These are phyloP conservation scores for Metarhizium rileyi DNA, from an alignment of 2,329 filamentous ascomycete species.

Conservation along the genomic window DNA sequence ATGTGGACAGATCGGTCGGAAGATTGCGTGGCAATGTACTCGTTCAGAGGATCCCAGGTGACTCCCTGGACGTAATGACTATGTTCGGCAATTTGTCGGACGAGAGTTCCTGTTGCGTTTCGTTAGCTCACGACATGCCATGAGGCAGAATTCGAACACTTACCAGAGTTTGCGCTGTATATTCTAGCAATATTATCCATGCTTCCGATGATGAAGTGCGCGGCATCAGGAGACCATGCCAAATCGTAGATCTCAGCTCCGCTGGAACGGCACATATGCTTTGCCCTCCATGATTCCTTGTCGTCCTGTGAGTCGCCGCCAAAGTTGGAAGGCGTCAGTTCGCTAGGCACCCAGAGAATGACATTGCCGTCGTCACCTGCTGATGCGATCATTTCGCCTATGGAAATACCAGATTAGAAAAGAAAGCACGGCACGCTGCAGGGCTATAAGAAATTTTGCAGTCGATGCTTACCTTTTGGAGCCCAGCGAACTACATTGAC, in stretches of 20 bases:
- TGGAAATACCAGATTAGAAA: conserved; percentile 6
- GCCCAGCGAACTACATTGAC: conserved; percentile 97
- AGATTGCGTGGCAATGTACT: conserved; percentile 96
- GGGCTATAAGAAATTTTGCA: background rate
- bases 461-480: conserved; percentile 62
- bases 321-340: conserved; percentile 58
- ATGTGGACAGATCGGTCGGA: conserved; percentile 97
- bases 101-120: conserved; percentile 41
- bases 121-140: background rate
- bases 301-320: conserved; percentile 83
- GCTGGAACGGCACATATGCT: conserved; percentile 93
- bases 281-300: conserved; percentile 93
- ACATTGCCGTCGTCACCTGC: conserved; percentile 97
- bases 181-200: conserved; percentile 99
- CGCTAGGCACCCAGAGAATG: conserved; percentile 88
- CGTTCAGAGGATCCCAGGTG: conserved; percentile 95
- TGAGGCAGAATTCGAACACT: conserved; percentile 14
- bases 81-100: conserved; percentile 92
- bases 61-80: conserved; percentile 98
- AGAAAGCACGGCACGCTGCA: background rate
- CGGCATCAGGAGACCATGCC: conserved; percentile 95
- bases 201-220: conserved; percentile 95
- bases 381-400: conserved; percentile 86
- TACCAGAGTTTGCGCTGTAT: conserved; percentile 88
- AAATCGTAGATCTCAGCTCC: conserved; percentile 97